Conservation (phyloP, 169 alveolate genomes). For the Plasmodium cynomolgi region DNA sequence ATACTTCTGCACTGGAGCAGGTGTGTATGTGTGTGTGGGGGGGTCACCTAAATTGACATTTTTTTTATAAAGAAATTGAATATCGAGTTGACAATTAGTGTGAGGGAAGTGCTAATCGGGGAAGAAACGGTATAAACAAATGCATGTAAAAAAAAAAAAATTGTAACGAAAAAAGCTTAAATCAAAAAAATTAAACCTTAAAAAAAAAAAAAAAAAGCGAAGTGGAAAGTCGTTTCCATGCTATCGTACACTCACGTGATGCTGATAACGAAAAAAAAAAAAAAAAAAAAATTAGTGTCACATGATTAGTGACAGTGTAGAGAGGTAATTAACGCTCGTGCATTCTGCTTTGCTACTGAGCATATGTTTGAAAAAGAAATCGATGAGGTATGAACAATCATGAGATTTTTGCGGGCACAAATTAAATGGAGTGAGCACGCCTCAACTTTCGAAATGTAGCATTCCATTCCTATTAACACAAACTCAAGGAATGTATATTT, state of each 20-base stretch:
- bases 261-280: background rate
- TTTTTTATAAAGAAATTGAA: background rate
- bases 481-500: conserved; percentile 30
- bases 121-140: background rate
- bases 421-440: background rate
- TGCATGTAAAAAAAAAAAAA: background rate
- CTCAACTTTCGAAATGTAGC: background rate
- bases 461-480: background rate
- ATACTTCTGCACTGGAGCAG: background rate
- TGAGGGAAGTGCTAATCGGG: background rate
- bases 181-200: background rate
- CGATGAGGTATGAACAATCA: background rate
- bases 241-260: background rate
- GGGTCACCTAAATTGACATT: background rate
- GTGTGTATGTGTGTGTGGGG: background rate
- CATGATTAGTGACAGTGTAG: background rate
- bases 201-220: background rate
- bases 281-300: background rate
- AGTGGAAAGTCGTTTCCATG: background rate
- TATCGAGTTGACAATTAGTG: background rate
- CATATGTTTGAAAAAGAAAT: background rate
- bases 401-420: background rate
- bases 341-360: background rate
- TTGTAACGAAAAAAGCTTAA: background rate
- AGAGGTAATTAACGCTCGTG: background rate